Evolutionary conservation across 2,329 filamentous ascomycete genomes (phyloP), one percentile per base, ranked within the genome.

Genomic region (Talaromyces sp.): DNA sequence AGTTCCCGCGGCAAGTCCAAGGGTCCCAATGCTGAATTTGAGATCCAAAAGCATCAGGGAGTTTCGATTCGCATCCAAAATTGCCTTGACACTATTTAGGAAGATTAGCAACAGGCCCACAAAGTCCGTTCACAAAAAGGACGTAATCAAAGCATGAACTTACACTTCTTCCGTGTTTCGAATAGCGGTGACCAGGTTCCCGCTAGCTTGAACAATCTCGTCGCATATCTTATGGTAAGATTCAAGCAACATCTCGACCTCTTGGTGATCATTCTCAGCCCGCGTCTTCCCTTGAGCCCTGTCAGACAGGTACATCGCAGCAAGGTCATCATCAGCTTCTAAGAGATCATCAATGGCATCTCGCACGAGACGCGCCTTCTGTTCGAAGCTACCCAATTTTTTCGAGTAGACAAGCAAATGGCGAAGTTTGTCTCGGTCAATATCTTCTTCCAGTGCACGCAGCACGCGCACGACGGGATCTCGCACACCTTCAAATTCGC

Each of bases 121-220:
- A n/a, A n/a, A 11, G 7, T 28, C 25, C 25, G 7, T n/a, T 19
- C 5, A 19, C n/a, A 33, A 9, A 19, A 48, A 5, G 10, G 5
- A 6, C 2, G 43, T 10, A 17, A 31, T 31, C 13, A 8, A 31
- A 9, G 15, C 19, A 31, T n/a, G 25, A 33, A 75, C 88, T 77
- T 81, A 95, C 91, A 99, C 95, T 77, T 99, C 94, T 75, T 99
- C 94, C 0, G 94, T 99, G 75, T 97, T 99, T 66, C 94, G 85
- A 71, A 99, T 99, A 64, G 90, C 91, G 9, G 89, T 93, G 57
- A 97, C 92, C 64, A 97, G 75, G 74, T 96, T 97, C 61, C 91
- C 89, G 15, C 91, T 91, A 62, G 95, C 89, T 74, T 99, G 93
- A 8, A 97, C 93, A 66, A 97, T 97, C 78, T 99, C 94, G 70